Evolutionary conservation across 2,329 filamentous ascomycete genomes (phyloP).

Genomic region (Cyphellophora europaea): DNA sequence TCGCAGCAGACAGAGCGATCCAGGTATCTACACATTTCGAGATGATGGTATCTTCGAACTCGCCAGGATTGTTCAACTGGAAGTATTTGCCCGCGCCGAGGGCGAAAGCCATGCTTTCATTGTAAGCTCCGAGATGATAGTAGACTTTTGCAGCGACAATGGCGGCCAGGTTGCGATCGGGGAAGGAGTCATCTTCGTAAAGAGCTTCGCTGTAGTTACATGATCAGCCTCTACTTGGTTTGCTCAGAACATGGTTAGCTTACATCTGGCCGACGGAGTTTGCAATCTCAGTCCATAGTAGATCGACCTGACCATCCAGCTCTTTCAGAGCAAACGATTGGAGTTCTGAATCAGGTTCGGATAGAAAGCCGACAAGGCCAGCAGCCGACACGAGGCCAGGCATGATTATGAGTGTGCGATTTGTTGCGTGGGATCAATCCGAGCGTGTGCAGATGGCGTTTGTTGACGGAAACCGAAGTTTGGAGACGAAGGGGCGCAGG

Average conservation of each 20-base stretch:
- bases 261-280: slow-evolving; percentile 90
- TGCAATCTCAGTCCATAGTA: slow-evolving; percentile 95
- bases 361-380: slow-evolving; percentile 88
- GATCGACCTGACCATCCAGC: slow-evolving; percentile 92
- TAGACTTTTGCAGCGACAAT: slow-evolving; percentile 96
- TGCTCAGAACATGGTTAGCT: slow-evolving; percentile 25
- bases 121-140: slow-evolving; percentile 97
- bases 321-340: slow-evolving; percentile 92
- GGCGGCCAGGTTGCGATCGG: slow-evolving; percentile 86
- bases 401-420: slow-evolving; percentile 46
- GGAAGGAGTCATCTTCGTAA: slow-evolving; percentile 92
- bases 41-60: slow-evolving; percentile 98
- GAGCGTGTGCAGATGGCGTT: no score
- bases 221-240: slow-evolving; percentile 14
- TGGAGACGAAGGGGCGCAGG: background rate
- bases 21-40: slow-evolving; percentile 98
- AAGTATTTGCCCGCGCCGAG: slow-evolving; percentile 91
- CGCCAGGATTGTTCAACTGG: slow-evolving; percentile 79
- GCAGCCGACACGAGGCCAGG: slow-evolving; percentile 88
- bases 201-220: slow-evolving; percentile 70
- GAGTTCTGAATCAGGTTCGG: slow-evolving; percentile 88
- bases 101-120: slow-evolving; percentile 98
- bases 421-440: no score
- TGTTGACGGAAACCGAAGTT: no score
- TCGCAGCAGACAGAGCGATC: slow-evolving; percentile 65